phyloP scores from a whole-genome alignment of 345 rosid species.

The Gossypium ekmanianum region DNA sequence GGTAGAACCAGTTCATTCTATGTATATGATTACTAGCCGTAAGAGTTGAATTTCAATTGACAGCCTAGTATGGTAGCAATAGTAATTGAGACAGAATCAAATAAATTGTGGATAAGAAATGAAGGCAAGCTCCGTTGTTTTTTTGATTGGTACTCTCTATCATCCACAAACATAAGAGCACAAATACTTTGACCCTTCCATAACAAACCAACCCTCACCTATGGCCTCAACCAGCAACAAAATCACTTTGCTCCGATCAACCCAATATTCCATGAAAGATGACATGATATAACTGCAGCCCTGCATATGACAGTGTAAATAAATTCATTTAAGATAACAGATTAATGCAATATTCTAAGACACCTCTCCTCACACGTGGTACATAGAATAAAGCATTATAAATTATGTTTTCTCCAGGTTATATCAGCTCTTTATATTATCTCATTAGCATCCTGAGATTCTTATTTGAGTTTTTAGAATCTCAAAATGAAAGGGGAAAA shows the following conservation, averaged over 20 bases:
- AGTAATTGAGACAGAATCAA: neutral
- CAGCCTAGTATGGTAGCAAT: neutral
- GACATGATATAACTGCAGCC: slow-evolving; percentile 65
- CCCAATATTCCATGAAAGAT: slow-evolving; percentile 50
- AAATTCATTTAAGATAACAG: neutral
- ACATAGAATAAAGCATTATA: neutral
- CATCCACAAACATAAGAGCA: neutral
- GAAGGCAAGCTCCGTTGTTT: neutral
- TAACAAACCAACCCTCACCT: slow-evolving; percentile 41
- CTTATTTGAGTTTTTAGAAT: neutral
- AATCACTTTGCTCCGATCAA: slow-evolving; percentile 60
- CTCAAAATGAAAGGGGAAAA: neutral
- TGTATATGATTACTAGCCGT: neutral
- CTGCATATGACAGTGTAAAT: slow-evolving; percentile 30
- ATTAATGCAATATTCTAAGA: neutral
- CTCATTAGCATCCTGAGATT: neutral
- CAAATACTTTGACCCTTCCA: neutral
- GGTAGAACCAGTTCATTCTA: neutral
- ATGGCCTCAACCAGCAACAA: slow-evolving; percentile 77
- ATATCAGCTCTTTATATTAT: neutral
- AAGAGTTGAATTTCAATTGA: neutral
- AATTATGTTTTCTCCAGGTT: neutral
- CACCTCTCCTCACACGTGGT: neutral
- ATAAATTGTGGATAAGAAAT: neutral
- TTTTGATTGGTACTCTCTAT: neutral